Percentiles rank a stretch among this genome's conserved stretches.
phyloP scores from a whole-genome alignment of 805 yeast species.

The Candida xiaguanensis region DNA sequence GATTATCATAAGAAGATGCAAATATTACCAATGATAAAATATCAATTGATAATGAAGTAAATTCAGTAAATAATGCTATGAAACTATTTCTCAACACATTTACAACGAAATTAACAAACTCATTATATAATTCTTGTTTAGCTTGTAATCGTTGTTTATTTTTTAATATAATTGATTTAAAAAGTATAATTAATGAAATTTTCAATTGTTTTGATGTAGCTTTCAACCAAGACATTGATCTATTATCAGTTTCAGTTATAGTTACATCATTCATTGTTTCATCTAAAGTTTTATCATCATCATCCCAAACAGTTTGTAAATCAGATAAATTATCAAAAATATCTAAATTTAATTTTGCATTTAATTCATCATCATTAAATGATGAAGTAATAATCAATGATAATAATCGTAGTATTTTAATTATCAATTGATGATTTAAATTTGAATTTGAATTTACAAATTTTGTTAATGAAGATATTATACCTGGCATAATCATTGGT shows the following conservation, averaged over 20 bases:
- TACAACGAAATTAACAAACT: slow-evolving; percentile 20
- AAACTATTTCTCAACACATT: slow-evolving; percentile 24
- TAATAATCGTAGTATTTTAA: slow-evolving; percentile 20
- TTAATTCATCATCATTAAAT: slow-evolving; percentile 24
- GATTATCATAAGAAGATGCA: slow-evolving; percentile 6
- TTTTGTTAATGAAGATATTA: slow-evolving; percentile 28
- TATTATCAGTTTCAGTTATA: slow-evolving; percentile 8
- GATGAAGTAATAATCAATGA: slow-evolving; percentile 21
- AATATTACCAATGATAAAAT: slow-evolving; percentile 20
- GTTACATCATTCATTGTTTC: slow-evolving; percentile 1
- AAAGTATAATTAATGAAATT: slow-evolving; percentile 26
- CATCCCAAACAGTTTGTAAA: slow-evolving; percentile 8
- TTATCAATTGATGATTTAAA: slow-evolving; percentile 21
- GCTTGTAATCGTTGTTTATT: slow-evolving; percentile 18
- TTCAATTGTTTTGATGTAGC: slow-evolving; percentile 39
- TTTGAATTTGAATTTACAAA: slow-evolving; percentile 19
- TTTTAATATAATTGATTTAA: slow-evolving; percentile 25
- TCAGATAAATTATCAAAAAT: slow-evolving; percentile 5
- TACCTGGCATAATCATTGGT: slow-evolving; percentile 39
- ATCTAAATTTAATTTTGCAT: slow-evolving; percentile 6
- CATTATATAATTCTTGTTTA: slow-evolving; percentile 20
- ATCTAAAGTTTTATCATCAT: slow-evolving; percentile 3
- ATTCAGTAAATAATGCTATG: slow-evolving; percentile 27
- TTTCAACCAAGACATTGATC: slow-evolving; percentile 29
- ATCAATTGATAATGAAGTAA: slow-evolving; percentile 29